Percentiles rank a stretch among this genome's conserved stretches.
Conservation (phyloP, 305 asterid species). For the Andrographis paniculata region DNA sequence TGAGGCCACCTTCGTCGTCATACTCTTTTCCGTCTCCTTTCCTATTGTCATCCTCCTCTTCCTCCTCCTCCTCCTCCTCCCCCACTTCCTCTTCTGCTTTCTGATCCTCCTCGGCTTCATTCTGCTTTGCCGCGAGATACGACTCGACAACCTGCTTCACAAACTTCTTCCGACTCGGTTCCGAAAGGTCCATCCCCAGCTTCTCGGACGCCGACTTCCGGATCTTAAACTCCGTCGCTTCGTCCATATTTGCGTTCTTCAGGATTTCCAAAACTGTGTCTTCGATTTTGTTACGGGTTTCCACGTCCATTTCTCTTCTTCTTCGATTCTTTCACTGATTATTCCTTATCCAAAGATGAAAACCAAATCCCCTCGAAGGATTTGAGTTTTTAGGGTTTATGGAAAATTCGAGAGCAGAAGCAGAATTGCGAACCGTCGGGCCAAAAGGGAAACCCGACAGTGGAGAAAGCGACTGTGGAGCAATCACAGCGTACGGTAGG, state of each 20-base stretch:
- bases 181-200: conserved; percentile 63
- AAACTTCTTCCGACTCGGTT: conserved; percentile 49
- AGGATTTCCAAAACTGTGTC: conserved; percentile 63
- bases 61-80: conserved; percentile 22
- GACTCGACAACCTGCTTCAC: conserved; percentile 67
- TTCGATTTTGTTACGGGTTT: conserved; percentile 42
- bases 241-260: conserved; percentile 62
- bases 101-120: conserved; percentile 29
- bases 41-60: conserved; percentile 20
- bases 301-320: conserved; percentile 37
- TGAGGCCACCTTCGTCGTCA: conserved; percentile 78
- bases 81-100: conserved; percentile 22
- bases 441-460: too few relatives aligned
- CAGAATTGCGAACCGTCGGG: too few relatives aligned
- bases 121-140: conserved; percentile 46
- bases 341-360: too few relatives aligned
- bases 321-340: too few relatives aligned
- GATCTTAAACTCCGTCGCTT: conserved; percentile 67
- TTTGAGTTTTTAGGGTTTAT: conserved; percentile 1
- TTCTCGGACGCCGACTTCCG: conserved; percentile 70
- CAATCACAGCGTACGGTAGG: too few relatives aligned
- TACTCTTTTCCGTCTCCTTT: conserved; percentile 43
- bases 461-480: too few relatives aligned
- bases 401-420: background rate
- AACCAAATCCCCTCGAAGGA: too few relatives aligned